A percentile compares a stretch with the other conserved stretches of the same genome.
These are phyloP conservation scores for Thelephora ganbajun DNA, from an alignment of 768 basidiomycete species.

Conservation along the genomic window DNA sequence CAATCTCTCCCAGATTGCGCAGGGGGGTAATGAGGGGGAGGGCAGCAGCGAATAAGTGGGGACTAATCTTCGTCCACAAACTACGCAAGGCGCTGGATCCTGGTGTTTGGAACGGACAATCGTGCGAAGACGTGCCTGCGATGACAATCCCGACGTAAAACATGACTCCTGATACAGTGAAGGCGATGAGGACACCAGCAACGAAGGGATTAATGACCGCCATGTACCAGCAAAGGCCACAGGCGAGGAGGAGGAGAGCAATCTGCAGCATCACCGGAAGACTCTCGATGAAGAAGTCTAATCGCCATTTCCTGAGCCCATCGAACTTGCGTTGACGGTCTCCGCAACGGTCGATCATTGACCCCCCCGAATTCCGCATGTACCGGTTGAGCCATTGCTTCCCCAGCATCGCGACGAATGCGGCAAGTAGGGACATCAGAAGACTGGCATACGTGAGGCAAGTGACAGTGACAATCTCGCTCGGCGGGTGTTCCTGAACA, in stretches of 20 bases:
- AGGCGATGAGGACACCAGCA: conserved; percentile 7
- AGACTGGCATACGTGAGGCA: conserved; percentile 25
- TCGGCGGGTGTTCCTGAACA: conserved; percentile 8
- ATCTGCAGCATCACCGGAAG: conserved; percentile 11
- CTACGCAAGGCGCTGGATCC: conserved; percentile 6
- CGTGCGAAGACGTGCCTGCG: conserved; percentile 6
- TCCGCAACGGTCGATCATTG: conserved; percentile 8
- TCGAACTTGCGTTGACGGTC: conserved; percentile 9
- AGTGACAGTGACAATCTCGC: conserved; percentile 24
- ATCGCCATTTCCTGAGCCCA: conserved; percentile 10
- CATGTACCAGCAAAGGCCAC: conserved; percentile 6
- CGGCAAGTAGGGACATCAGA: conserved; percentile 26
- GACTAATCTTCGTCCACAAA: background rate
- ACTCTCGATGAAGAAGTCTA: conserved; percentile 5
- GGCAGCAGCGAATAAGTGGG: too few relatives aligned
- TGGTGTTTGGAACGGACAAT: conserved; percentile 12
- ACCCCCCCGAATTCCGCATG: conserved; percentile 3
- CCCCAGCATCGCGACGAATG: conserved; percentile 29
- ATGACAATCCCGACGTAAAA: conserved; percentile 10
- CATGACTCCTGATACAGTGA: conserved; percentile 6
- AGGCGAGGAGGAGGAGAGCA: conserved; percentile 11
- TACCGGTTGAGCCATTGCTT: conserved; percentile 28
- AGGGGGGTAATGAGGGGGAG: too few relatives aligned
- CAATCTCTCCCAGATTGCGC: too few relatives aligned
- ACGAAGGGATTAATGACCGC: conserved; percentile 7